A percentile compares a stretch with the other conserved stretches of the same genome.
Conservation (phyloP, 176 grass and related monocot genomes). For the Miscanthus lutarioriparius region DNA sequence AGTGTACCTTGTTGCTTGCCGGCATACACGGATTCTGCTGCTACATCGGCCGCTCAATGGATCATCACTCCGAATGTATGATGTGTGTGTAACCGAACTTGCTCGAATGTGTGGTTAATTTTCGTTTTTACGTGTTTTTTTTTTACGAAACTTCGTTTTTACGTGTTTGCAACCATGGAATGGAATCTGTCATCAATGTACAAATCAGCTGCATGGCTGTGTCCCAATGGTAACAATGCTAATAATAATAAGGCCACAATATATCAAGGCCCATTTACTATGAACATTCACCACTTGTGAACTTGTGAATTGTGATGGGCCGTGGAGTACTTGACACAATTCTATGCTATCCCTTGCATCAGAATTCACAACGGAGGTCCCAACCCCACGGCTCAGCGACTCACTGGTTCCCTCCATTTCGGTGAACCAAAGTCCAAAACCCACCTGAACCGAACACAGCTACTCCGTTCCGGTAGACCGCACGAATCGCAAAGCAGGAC, state of each 20-base stretch:
- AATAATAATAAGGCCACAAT: not conserved
- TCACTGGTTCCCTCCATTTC: not conserved
- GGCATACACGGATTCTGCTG: not conserved
- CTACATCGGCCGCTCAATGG: not conserved
- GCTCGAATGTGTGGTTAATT: not conserved
- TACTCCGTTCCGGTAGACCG: not conserved
- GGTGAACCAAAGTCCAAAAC: no score
- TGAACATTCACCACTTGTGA: not conserved
- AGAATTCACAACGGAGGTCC: not conserved
- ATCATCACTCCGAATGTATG: not conserved
- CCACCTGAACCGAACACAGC: not conserved
- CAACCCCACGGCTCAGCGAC: not conserved
- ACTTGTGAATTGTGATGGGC: no score
- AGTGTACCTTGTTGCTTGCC: not conserved
- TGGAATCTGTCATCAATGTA: not conserved
- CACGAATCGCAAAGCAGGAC: constrained; percentile 7
- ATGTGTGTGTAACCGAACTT: not conserved
- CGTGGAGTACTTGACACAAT: no score
- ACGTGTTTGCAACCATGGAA: not conserved
- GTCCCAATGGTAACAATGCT: not conserved
- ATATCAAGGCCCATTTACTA: not conserved
- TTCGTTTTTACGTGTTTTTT: not conserved
- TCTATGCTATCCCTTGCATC: no score
- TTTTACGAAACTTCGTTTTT: no score
- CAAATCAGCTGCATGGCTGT: not conserved